Evolutionary conservation across 208 protist genomes (phyloP).

Genomic region (Histomonas meleagridis): DNA sequence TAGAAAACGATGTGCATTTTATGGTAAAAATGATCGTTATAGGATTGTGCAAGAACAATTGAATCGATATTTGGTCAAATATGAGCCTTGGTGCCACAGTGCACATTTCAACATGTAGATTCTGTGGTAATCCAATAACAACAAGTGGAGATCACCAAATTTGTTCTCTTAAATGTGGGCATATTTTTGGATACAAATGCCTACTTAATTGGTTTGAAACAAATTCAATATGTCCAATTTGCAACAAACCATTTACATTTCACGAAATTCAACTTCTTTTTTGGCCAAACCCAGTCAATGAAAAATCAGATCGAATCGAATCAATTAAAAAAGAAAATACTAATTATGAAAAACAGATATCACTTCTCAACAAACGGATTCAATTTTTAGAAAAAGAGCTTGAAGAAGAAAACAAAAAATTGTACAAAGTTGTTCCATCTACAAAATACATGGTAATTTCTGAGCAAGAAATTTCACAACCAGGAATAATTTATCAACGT

Average conservation of each 20-base stretch:
- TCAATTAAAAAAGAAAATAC: background rate
- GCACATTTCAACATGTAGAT: too few species aligned
- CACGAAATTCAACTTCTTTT: background rate
- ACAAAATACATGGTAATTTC: background rate
- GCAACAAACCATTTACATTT: background rate
- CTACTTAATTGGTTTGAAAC: background rate
- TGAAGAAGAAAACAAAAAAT: background rate
- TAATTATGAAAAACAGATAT: background rate
- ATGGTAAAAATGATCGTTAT: too few species aligned
- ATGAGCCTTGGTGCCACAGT: too few species aligned
- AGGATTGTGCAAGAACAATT: too few species aligned
- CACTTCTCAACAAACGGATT: background rate
- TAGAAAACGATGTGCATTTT: too few species aligned
- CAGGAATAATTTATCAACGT: background rate
- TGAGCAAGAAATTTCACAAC: background rate
- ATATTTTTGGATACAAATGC: conserved; percentile 23
- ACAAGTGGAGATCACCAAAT: background rate
- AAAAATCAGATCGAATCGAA: background rate
- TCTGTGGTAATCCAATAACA: background rate
- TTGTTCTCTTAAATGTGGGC: background rate
- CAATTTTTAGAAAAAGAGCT: too few species aligned
- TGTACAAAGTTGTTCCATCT: background rate
- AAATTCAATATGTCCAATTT: background rate
- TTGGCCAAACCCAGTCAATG: background rate
- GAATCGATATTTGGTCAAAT: too few species aligned